Percentiles rank a stretch among this genome's conserved stretches.
Evolutionary conservation across 768 basidiomycete genomes (phyloP).

Genomic region (Rhodosporidiobolus sp.): DNA sequence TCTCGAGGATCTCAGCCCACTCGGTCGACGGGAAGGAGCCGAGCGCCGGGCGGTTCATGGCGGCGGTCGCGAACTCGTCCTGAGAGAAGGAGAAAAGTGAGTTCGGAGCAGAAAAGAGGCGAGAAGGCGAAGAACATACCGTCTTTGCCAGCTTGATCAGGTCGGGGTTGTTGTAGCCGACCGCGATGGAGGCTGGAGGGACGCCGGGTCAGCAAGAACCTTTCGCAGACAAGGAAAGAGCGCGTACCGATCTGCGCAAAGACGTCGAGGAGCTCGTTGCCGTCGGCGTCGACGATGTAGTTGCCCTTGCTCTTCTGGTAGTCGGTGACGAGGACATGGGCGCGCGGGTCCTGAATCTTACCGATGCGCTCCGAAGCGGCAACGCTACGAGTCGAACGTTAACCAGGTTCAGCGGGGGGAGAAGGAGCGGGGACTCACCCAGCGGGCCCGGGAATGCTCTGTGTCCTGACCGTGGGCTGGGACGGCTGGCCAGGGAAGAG

Average conservation of each 20-base stretch:
- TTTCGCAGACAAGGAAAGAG: background rate
- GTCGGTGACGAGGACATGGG: conserved; percentile 45
- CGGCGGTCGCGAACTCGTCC: conserved; percentile 50
- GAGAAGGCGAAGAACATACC: conserved; percentile 22
- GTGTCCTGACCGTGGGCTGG: conserved; percentile 2
- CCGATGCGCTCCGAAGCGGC: conserved; percentile 33
- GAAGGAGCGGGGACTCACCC: background rate
- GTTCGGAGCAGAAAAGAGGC: no score
- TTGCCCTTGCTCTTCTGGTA: conserved; percentile 41
- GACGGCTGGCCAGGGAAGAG: conserved; percentile 18
- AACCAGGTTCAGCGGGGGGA: background rate
- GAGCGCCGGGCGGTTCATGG: conserved; percentile 51
- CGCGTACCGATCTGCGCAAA: conserved; percentile 47
- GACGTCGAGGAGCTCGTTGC: conserved; percentile 52
- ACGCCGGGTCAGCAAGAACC: background rate
- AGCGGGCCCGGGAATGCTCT: conserved; percentile 1
- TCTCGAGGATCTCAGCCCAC: conserved; percentile 47
- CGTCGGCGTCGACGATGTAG: conserved; percentile 53
- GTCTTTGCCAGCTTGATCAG: conserved; percentile 46
- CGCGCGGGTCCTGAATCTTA: conserved; percentile 45
- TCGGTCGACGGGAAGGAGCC: conserved; percentile 50
- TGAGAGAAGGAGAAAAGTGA: conserved; percentile 1
- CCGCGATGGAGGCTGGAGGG: conserved; percentile 46
- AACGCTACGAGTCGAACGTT: background rate
- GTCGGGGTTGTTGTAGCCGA: conserved; percentile 50